Evolutionary conservation across 2,329 filamentous ascomycete species (phyloP).

Genomic region (Fusarium nematophilum): DNA sequence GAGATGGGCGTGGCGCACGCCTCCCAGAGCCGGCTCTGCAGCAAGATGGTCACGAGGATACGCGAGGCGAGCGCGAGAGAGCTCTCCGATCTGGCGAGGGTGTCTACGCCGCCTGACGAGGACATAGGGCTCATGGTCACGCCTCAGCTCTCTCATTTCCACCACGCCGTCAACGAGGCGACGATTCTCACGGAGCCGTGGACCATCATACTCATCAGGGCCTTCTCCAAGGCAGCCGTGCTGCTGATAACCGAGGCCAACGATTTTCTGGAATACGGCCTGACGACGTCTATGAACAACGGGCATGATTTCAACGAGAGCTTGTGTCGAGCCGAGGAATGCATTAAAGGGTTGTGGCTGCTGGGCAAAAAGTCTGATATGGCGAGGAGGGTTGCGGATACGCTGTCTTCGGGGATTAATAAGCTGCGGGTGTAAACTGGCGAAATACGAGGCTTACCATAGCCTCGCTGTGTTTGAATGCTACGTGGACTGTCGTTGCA

Average conservation of each 20-base stretch:
- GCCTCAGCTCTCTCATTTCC: conserved; percentile 55
- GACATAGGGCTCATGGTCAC: conserved; percentile 10
- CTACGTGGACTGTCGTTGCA: too few relatives aligned
- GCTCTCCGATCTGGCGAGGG: conserved; percentile 60
- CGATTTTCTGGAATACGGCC: conserved; percentile 33
- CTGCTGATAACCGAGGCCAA: conserved; percentile 50
- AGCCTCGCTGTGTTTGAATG: too few relatives aligned
- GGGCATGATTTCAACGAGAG: conserved; percentile 42
- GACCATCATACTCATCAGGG: conserved; percentile 66
- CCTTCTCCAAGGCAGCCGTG: conserved; percentile 60
- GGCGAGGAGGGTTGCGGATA: conserved; percentile 42
- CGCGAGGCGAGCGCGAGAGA: conserved; percentile 56
- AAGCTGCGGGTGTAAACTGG: conserved; percentile 12
- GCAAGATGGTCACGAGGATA: conserved; percentile 53
- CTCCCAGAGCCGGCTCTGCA: conserved; percentile 38
- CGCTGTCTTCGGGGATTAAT: conserved; percentile 25
- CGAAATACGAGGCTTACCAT: background rate
- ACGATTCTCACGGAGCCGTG: conserved; percentile 69
- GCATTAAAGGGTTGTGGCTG: conserved; percentile 63
- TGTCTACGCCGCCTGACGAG: conserved; percentile 51
- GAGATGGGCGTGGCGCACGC: conserved; percentile 35
- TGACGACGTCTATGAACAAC: conserved; percentile 32
- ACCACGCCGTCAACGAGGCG: conserved; percentile 64
- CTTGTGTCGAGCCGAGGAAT: conserved; percentile 56
- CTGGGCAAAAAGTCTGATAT: conserved; percentile 67